Base-by-base conservation (phyloP, 108 stramenopile species). In the Skeletonema marinoi region DNA sequence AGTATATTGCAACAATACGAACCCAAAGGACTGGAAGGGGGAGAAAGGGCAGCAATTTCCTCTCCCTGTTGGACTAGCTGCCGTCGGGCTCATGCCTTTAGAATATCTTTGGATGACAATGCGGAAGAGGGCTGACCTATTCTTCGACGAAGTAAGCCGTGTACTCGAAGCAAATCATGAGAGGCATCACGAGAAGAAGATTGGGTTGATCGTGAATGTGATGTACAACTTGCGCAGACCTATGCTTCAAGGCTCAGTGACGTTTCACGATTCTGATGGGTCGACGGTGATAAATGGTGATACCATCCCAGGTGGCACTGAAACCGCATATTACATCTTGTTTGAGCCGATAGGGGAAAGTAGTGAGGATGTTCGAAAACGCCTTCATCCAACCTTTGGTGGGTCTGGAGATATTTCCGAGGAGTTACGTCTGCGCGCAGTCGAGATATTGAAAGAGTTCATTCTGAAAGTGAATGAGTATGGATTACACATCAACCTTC, bases 1-100 rank as follows among this genome's bases (percentile, higher is more conserved):
- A 32, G 31, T 60, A 12, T 60, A 60, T n/a, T 60, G 31, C 60
- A 60, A 60, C 60, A 60, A 60, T 14, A 60, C 31, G 1, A 60
- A 30, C 16, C 60, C 60, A 8, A 42, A 42, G 13, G 41, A 42
- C 41, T 42, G 41, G 41, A 42, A 42, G 41, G 60, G 60, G 30
- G 3, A 3, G 1, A 60, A 60, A 14, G 60, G 60, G 13, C 60
- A 60, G 60, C 30, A 60, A 0, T 60, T 60, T 11, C 60, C 60
- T 30, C 12, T n/a, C 30, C 60, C 60, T 32, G 60, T 60, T 2
- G 60, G 30, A 32, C 31, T 60, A 2, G 11, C 30, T 11, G 29
- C 60, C n/a, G n/a, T 60, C 11, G 60, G n/a, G 3, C 11, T 60
- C 60, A 17, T 60, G 30, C 11, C 11, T 1, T 13, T 14, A 32